A percentile compares a stretch with the other conserved stretches of the same genome.
Conservation (phyloP, 768 basidiomycete genomes). For the Baorangia bicolor region DNA sequence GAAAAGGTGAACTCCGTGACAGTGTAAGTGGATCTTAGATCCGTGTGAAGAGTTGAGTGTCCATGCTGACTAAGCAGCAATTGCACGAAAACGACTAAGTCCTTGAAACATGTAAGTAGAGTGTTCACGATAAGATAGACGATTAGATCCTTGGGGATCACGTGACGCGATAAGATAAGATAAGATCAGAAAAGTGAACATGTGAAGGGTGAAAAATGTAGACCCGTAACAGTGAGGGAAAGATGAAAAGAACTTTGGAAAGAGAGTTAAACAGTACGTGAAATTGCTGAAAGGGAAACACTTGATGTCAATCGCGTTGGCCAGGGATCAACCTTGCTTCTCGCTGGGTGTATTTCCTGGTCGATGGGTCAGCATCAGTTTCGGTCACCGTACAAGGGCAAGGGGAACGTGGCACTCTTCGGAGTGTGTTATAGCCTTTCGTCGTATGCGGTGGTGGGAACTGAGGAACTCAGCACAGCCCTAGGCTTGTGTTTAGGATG, state of each 20-base stretch:
- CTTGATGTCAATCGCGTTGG: constrained; percentile 67
- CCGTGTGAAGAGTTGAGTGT: too few species aligned
- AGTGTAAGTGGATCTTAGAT: too few species aligned
- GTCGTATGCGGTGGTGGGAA: background rate
- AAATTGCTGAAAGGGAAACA: constrained; percentile 80
- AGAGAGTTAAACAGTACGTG: constrained; percentile 81
- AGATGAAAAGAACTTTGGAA: constrained; percentile 81
- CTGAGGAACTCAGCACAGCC: constrained; percentile 26
- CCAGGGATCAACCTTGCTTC: constrained; percentile 52
- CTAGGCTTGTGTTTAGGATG: constrained; percentile 62
- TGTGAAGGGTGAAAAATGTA: too few species aligned
- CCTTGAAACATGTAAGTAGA: too few species aligned
- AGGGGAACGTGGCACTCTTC: constrained; percentile 10
- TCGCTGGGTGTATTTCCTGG: constrained; percentile 51
- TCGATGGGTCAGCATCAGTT: constrained; percentile 69
- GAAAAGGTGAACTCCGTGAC: too few species aligned
- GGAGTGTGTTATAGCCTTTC: constrained; percentile 16
- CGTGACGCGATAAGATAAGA: too few species aligned
- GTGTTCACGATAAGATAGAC: too few species aligned
- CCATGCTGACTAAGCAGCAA: too few species aligned
- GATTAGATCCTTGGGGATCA: too few species aligned
- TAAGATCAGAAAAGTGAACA: too few species aligned
- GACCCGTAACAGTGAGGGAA: too few species aligned
- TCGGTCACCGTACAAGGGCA: constrained; percentile 48
- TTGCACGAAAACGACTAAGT: too few species aligned